A percentile compares a stretch with the other conserved stretches of the same genome.
These are phyloP conservation scores for Ascochyta koolunga DNA, from an alignment of 2,329 filamentous ascomycete species.

Conservation along the genomic window DNA sequence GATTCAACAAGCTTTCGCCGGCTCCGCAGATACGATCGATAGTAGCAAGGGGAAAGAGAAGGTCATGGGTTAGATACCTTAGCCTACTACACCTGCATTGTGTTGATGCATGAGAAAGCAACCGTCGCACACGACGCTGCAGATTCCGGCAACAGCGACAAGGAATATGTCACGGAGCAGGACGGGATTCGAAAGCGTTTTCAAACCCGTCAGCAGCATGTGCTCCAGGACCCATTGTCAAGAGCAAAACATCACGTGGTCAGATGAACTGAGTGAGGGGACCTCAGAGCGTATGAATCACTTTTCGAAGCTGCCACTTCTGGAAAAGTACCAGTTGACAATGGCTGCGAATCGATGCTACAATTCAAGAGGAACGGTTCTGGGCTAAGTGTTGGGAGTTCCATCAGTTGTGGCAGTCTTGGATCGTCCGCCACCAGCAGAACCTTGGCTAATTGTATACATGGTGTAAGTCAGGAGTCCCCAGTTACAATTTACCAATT, in stretches of 20 bases:
- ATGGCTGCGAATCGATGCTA: neutral
- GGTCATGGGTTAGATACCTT: conserved; percentile 3
- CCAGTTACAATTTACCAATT: neutral
- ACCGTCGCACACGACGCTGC: neutral
- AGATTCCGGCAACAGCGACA: neutral
- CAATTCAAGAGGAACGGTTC: neutral
- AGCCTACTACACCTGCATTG: neutral
- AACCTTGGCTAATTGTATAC: neutral
- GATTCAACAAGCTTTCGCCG: conserved; percentile 46
- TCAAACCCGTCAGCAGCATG: neutral
- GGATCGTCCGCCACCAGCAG: neutral
- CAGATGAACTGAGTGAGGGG: neutral
- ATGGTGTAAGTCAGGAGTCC: neutral
- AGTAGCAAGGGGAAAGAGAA: conserved; percentile 29
- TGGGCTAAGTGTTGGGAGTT: neutral
- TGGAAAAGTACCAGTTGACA: too few relatives aligned
- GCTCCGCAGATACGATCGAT: conserved; percentile 37
- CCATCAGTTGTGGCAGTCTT: neutral
- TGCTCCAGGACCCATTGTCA: neutral
- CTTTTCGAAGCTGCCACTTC: too few relatives aligned
- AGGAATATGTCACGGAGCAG: neutral
- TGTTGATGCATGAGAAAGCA: too few relatives aligned
- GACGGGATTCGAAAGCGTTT: neutral
- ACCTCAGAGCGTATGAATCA: too few relatives aligned
- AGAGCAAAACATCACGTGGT: neutral